Conservation (phyloP, 441 rosid species). For the Raphanus hybrid region DNA sequence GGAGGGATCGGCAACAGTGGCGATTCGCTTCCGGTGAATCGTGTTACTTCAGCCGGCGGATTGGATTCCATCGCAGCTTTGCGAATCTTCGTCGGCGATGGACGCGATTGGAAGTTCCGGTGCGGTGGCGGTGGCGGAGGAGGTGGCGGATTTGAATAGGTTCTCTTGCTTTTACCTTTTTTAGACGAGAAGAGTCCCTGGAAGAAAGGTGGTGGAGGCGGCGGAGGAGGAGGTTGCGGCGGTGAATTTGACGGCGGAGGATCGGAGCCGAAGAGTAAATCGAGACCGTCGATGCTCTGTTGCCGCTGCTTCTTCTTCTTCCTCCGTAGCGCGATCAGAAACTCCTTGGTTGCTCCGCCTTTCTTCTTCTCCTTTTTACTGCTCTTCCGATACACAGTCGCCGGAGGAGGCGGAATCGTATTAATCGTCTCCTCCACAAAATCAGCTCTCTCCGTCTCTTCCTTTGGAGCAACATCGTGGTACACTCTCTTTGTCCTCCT, state of each 20-base stretch:
- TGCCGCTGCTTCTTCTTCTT: constrained; percentile 74
- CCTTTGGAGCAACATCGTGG: constrained; percentile 42
- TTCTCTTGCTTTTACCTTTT: constrained; percentile 55
- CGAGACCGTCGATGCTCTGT: constrained; percentile 83
- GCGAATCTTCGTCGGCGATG: constrained; percentile 37
- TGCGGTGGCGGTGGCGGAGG: constrained; percentile 53
- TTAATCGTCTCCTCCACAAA: constrained; percentile 21
- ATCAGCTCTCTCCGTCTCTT: constrained; percentile 34
- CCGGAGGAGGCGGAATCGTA: constrained; percentile 44
- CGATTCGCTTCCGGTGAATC: constrained; percentile 50
- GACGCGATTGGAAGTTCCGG: constrained; percentile 27
- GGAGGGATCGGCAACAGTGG: constrained; percentile 63
- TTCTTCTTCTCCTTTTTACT: constrained; percentile 57
- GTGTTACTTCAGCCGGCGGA: constrained; percentile 45
- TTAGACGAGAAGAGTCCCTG: constrained; percentile 62
- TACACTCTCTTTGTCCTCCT: constrained; percentile 58
- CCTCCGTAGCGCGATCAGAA: constrained; percentile 55
- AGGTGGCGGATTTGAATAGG: constrained; percentile 37
- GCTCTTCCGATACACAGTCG: constrained; percentile 34
- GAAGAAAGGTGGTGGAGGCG: constrained; percentile 64
- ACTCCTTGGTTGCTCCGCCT: constrained; percentile 62
- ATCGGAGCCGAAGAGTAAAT: constrained; percentile 59
- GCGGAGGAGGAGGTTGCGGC: constrained; percentile 51
- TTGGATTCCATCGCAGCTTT: constrained; percentile 38
- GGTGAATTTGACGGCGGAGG: constrained; percentile 36